phyloP scores from a whole-genome alignment of 2,329 filamentous ascomycete genomes.

The Neobulgaria alba region DNA sequence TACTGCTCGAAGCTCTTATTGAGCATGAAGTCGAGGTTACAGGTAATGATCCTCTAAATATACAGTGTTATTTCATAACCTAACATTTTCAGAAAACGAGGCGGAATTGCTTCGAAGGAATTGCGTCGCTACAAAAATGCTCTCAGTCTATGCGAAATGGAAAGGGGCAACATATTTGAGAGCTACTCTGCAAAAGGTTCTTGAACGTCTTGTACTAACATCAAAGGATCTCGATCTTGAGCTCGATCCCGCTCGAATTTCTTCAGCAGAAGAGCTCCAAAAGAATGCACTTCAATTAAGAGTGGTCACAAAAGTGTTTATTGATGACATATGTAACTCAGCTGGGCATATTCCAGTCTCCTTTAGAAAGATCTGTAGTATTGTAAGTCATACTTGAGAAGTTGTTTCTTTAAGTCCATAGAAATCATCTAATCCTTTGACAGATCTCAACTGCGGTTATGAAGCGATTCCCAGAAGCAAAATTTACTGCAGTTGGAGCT shows the following conservation, averaged over 20 bases:
- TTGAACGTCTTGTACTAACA: constrained; percentile 57
- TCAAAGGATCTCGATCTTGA: constrained; percentile 61
- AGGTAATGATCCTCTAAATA: constrained; percentile 31
- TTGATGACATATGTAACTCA: constrained; percentile 61
- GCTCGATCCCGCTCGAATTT: constrained; percentile 54
- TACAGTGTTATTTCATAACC: constrained; percentile 1
- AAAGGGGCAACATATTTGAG: constrained; percentile 57
- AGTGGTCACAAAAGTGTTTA: constrained; percentile 62
- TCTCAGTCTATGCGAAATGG: constrained; percentile 65
- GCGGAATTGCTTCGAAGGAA: constrained; percentile 59
- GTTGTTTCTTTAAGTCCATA: too few species aligned
- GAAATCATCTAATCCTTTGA: too few species aligned
- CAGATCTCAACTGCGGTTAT: constrained; percentile 56
- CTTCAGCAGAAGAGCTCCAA: constrained; percentile 52
- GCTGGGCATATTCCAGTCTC: constrained; percentile 51
- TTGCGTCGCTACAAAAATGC: constrained; percentile 64
- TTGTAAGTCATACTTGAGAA: constrained; percentile 40
- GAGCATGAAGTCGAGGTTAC: constrained; percentile 62
- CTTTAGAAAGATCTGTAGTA: constrained; percentile 60
- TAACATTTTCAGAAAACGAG: constrained; percentile 46
- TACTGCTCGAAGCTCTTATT: constrained; percentile 56
- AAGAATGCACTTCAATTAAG: constrained; percentile 59
- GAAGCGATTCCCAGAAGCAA: constrained; percentile 56
- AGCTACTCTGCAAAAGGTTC: constrained; percentile 55
- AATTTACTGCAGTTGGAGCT: constrained; percentile 63